phyloP scores from a whole-genome alignment of 2,329 filamentous ascomycete species.

The Botryotinia convoluta region DNA sequence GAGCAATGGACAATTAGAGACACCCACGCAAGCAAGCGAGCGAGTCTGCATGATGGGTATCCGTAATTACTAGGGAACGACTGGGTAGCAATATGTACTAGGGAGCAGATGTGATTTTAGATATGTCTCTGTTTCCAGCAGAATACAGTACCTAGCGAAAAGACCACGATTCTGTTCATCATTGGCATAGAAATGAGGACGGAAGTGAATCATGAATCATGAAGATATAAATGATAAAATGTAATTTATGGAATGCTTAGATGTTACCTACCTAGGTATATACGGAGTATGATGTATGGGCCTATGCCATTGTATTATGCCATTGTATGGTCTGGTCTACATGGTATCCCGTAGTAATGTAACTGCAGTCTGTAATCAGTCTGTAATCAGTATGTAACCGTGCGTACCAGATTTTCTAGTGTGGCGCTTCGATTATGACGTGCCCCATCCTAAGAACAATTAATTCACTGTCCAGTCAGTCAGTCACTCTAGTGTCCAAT shows the following conservation, averaged over 20 bases:
- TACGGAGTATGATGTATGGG: no score
- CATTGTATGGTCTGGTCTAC: no score
- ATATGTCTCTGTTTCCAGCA: background rate
- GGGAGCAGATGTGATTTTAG: background rate
- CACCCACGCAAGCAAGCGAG: background rate
- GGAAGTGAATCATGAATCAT: background rate
- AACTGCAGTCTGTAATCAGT: background rate
- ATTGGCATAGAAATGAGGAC: background rate
- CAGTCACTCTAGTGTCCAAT: no score
- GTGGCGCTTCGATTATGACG: constrained; percentile 10
- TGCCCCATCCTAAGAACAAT: background rate
- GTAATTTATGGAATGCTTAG: no score
- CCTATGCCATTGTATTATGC: no score
- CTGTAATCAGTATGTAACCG: background rate
- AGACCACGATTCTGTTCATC: constrained; percentile 4
- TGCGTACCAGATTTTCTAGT: background rate
- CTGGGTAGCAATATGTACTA: background rate
- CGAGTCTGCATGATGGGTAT: background rate
- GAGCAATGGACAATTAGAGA: background rate
- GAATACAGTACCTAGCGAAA: background rate
- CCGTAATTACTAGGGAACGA: constrained; percentile 1
- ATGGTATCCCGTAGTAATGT: background rate
- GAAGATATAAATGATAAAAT: background rate
- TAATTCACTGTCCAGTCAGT: no score
- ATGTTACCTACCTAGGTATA: background rate